phyloP scores from a whole-genome alignment of 2,329 filamentous ascomycete species.

The Thyridium curvatum region DNA sequence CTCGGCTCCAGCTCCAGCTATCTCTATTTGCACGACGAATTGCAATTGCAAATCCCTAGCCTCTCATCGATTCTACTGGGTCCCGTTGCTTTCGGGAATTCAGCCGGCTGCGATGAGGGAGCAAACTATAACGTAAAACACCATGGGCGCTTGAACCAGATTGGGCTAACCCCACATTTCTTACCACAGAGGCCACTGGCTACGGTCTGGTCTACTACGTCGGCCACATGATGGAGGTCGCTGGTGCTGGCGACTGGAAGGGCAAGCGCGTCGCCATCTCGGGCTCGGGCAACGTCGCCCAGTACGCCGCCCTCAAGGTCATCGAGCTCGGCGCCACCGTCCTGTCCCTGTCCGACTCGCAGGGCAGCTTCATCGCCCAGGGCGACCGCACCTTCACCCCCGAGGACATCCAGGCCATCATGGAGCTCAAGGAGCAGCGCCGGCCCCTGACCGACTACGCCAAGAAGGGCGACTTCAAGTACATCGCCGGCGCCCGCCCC shows the following conservation, averaged over 20 bases:
- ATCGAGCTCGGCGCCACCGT: conserved; percentile 94
- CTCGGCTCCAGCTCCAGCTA: too few species aligned
- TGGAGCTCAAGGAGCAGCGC: conserved; percentile 79
- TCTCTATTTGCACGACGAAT: too few species aligned
- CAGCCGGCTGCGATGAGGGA: too few species aligned
- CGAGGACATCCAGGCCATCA: conserved; percentile 74
- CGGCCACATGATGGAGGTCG: conserved; percentile 89
- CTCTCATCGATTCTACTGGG: too few species aligned
- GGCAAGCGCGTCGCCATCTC: conserved; percentile 96
- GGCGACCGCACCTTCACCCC: conserved; percentile 59
- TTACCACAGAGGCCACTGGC: conserved; percentile 72
- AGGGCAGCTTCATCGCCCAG: conserved; percentile 74
- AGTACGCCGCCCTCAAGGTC: conserved; percentile 93
- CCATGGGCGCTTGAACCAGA: too few species aligned
- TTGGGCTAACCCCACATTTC: not conserved
- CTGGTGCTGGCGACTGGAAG: conserved; percentile 75
- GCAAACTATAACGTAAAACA: too few species aligned
- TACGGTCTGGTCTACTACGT: conserved; percentile 97
- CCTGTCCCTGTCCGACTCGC: conserved; percentile 88
- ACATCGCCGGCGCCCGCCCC: conserved; percentile 79
- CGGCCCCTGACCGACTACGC: conserved; percentile 72
- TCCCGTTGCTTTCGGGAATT: too few species aligned
- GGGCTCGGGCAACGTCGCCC: conserved; percentile 94
- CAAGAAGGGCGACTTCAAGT: conserved; percentile 64
- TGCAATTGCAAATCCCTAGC: too few species aligned